These are phyloP conservation scores for Rhizopus sp. DNA, from an alignment of 371 early-diverging fungal species.

Conservation along the genomic window DNA sequence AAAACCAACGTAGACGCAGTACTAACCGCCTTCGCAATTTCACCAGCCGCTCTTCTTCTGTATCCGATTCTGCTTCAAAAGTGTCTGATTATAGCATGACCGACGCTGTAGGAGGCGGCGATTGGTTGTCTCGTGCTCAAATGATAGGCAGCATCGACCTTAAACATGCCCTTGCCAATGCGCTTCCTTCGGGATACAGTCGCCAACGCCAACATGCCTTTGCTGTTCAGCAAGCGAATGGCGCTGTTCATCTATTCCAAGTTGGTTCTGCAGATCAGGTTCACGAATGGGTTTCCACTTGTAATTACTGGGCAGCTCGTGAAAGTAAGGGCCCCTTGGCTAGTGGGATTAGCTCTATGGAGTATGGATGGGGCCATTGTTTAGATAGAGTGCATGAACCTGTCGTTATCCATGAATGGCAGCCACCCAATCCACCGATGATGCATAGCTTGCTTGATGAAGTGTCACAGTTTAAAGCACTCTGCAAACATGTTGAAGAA, in stretches of 20 bases:
- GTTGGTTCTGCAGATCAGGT: constrained; percentile 66
- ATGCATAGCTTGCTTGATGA: constrained; percentile 36
- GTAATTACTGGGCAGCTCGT: constrained; percentile 94
- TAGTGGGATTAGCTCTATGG: constrained; percentile 84
- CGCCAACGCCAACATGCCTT: constrained; percentile 79
- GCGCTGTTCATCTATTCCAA: constrained; percentile 86
- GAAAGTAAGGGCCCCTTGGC: constrained; percentile 84
- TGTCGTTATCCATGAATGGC: constrained; percentile 34
- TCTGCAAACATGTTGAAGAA: constrained; percentile 33
- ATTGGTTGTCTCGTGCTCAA: constrained; percentile 26
- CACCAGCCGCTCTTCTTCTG: constrained; percentile 17
- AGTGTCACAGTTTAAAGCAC: constrained; percentile 32
- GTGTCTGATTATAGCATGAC: constrained; percentile 4
- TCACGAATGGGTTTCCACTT: constrained; percentile 80
- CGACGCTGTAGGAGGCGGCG: constrained; percentile 16
- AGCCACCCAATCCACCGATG: constrained; percentile 37
- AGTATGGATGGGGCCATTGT: constrained; percentile 89
- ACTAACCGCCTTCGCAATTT: constrained; percentile 20
- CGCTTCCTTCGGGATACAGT: constrained; percentile 84
- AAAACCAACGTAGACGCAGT: constrained; percentile 9
- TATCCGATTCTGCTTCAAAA: constrained; percentile 44
- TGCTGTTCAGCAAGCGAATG: constrained; percentile 79
- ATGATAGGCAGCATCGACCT: constrained; percentile 64
- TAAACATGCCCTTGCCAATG: constrained; percentile 79
- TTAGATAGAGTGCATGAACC: constrained; percentile 15